phyloP scores from a whole-genome alignment of 345 rosid species.

The Eucalyptus albens region DNA sequence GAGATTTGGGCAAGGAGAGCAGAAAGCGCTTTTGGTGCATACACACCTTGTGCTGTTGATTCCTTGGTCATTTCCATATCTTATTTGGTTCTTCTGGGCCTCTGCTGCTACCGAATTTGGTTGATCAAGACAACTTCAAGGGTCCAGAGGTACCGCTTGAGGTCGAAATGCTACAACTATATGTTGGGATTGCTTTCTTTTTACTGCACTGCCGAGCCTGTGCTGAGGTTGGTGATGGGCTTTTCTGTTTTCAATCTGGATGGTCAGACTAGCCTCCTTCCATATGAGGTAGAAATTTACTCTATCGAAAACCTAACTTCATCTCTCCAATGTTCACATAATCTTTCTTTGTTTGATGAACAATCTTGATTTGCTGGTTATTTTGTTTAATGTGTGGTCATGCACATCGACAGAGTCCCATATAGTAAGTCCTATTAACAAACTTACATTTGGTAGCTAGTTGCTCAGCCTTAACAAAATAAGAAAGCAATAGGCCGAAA shows the following conservation, averaged over 20 bases:
- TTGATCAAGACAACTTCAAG: conserved; percentile 33
- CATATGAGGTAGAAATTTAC: too few relatives aligned
- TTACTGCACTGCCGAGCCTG: conserved; percentile 61
- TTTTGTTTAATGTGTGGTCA: not conserved
- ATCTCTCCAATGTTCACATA: too few relatives aligned
- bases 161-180: conserved; percentile 47
- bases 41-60: conserved; percentile 70
- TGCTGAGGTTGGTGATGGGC: conserved; percentile 57
- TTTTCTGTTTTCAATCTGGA: conserved; percentile 33
- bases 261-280: too few relatives aligned
- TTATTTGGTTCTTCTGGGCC: too few relatives aligned
- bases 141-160: conserved; percentile 47
- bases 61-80: conserved; percentile 39
- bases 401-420: not conserved
- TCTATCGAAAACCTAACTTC: too few relatives aligned
- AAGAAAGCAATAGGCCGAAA: not conserved
- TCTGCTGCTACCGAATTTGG: conserved; percentile 34
- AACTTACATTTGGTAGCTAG: not conserved
- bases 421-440: not conserved
- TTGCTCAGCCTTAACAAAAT: not conserved
- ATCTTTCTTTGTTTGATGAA: too few relatives aligned
- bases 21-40: conserved; percentile 59
- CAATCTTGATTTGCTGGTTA: not conserved
- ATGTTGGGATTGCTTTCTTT: conserved; percentile 45
- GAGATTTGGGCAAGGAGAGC: conserved; percentile 48